Percentiles rank a stretch among this genome's conserved stretches.
Evolutionary conservation across 108 stramenopile genomes (phyloP).

Genomic region (Pelagomonas calceolata): DNA sequence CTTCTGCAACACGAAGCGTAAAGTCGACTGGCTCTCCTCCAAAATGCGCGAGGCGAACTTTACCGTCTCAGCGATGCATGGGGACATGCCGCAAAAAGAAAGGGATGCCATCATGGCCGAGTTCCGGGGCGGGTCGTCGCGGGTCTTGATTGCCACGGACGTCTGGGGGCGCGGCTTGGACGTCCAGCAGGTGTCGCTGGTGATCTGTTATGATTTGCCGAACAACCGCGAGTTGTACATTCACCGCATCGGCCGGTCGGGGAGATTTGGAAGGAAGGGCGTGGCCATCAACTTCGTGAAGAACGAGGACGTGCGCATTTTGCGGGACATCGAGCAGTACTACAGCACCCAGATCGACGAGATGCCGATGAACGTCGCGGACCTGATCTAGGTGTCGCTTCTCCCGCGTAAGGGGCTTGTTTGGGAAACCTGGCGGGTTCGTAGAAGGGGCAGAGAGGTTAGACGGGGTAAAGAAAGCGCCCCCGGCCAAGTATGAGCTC

Average conservation of each 20-base stretch:
- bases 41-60: conserved; percentile 92
- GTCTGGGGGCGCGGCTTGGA: conserved; percentile 97
- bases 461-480: too few species aligned
- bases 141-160: conserved; percentile 96
- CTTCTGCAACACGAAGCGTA: conserved; percentile 94
- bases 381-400: conserved; percentile 47
- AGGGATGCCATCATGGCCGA: conserved; percentile 93
- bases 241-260: conserved; percentile 91
- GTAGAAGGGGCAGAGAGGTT: too few species aligned
- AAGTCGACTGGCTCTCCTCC: conserved; percentile 89
- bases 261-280: conserved; percentile 94
- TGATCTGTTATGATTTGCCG: conserved; percentile 95
- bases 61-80: conserved; percentile 95
- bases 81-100: conserved; percentile 85
- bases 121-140: conserved; percentile 82
- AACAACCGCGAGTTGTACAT: conserved; percentile 93
- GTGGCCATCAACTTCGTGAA: conserved; percentile 98
- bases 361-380: conserved; percentile 88
- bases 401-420: too few species aligned
- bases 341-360: conserved; percentile 92
- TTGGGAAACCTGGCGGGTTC: too few species aligned
- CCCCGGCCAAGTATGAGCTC: too few species aligned
- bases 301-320: conserved; percentile 70
- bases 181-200: conserved; percentile 96
- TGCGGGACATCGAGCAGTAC: conserved; percentile 92